phyloP scores from a whole-genome alignment of 2,329 filamentous ascomycete species.

The Dryadomyces sulphureus region DNA sequence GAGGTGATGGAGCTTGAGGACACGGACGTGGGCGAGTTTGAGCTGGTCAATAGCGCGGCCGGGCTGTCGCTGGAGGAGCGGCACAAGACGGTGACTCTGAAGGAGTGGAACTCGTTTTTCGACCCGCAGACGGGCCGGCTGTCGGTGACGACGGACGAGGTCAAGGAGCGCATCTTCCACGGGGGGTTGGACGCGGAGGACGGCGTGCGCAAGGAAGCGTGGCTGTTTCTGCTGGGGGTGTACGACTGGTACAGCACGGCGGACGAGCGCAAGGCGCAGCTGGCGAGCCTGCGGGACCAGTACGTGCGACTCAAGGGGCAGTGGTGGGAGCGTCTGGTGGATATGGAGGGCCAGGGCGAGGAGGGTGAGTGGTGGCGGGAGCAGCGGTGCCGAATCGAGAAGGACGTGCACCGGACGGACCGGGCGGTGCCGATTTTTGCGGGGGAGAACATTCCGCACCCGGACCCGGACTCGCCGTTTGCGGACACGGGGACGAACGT shows the following conservation, averaged over 20 bases:
- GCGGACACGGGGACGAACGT: conserved; percentile 88
- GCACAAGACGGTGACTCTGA: conserved; percentile 59
- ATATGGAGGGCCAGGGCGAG: conserved; percentile 64
- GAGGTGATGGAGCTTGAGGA: conserved; percentile 91
- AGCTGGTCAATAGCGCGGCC: conserved; percentile 65
- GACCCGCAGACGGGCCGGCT: conserved; percentile 60
- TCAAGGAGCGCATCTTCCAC: conserved; percentile 95
- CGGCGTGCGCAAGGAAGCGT: conserved; percentile 88
- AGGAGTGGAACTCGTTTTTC: conserved; percentile 89
- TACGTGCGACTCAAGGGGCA: conserved; percentile 86
- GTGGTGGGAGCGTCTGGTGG: conserved; percentile 92
- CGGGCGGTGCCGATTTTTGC: conserved; percentile 89
- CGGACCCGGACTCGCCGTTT: conserved; percentile 90
- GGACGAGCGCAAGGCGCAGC: conserved; percentile 69
- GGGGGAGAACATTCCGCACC: conserved; percentile 91
- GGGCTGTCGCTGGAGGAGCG: conserved; percentile 61
- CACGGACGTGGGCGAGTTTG: conserved; percentile 89
- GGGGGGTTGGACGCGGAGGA: conserved; percentile 81
- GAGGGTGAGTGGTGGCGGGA: conserved; percentile 95
- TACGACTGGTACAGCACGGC: conserved; percentile 84
- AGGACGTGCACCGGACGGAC: conserved; percentile 95
- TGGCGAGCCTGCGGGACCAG: conserved; percentile 78
- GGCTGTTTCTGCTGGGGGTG: conserved; percentile 85
- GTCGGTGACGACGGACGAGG: conserved; percentile 72
- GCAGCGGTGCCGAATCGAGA: conserved; percentile 86